phyloP scores from a whole-genome alignment of 2,329 filamentous ascomycete species.

The Penicillium sp. region DNA sequence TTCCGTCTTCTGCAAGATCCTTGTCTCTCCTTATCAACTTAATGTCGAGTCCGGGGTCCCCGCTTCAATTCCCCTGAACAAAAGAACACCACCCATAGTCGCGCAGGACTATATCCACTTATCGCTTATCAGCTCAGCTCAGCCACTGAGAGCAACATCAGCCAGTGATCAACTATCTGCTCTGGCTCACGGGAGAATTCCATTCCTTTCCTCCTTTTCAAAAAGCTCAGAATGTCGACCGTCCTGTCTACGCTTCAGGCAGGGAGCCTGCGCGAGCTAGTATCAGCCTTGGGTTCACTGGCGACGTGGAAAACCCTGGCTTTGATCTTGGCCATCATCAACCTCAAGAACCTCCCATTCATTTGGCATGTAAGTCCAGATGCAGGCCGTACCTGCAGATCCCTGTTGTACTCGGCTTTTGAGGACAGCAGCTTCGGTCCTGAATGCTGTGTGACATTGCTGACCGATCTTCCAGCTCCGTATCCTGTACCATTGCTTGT shows the following conservation, averaged over 20 bases:
- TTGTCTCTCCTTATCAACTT: slow-evolving; percentile 7
- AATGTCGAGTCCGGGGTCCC: not conserved
- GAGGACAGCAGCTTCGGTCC: not conserved
- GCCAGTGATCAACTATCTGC: not conserved
- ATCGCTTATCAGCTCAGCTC: slow-evolving; percentile 13
- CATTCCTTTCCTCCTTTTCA: not conserved
- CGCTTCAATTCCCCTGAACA: slow-evolving; percentile 9
- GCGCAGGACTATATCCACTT: slow-evolving; percentile 13
- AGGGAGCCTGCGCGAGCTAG: slow-evolving; percentile 34
- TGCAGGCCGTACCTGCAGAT: not conserved
- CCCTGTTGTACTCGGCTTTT: not conserved
- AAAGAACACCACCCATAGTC: not conserved
- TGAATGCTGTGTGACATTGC: slow-evolving; percentile 14
- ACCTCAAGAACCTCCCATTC: slow-evolving; percentile 47
- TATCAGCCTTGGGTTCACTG: slow-evolving; percentile 30
- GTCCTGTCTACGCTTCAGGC: slow-evolving; percentile 21
- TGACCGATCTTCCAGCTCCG: slow-evolving; percentile 55
- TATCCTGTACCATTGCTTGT: slow-evolving; percentile 63
- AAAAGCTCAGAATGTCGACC: slow-evolving; percentile 19
- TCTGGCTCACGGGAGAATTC: not conserved
- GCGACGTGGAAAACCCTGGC: slow-evolving; percentile 45
- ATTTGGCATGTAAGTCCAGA: slow-evolving; percentile 49
- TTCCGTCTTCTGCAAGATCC: not conserved
- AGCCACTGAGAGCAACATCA: slow-evolving; percentile 6
- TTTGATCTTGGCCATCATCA: slow-evolving; percentile 45